Conservation (phyloP, 1,284 basidiomycete genomes). For the Omphalotus olearius region DNA sequence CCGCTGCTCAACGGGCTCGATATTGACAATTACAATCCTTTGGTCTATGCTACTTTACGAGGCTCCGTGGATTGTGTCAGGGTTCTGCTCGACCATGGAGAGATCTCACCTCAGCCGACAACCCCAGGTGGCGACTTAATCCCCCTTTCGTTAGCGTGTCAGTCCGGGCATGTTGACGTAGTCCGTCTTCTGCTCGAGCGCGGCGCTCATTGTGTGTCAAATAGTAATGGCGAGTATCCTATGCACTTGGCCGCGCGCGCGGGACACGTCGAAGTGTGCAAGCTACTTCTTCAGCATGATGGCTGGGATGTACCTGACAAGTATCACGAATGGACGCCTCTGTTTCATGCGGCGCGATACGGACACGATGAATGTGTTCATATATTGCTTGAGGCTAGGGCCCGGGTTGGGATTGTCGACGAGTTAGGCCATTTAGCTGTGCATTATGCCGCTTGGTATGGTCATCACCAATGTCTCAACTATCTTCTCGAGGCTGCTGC, state of each 20-base stretch:
- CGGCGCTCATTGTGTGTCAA: conserved; percentile 78
- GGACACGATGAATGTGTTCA: conserved; percentile 78
- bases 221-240: conserved; percentile 94
- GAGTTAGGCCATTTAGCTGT: conserved; percentile 85
- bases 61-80: conserved; percentile 82
- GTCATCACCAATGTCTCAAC: conserved; percentile 78
- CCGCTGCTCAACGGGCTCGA: conserved; percentile 74
- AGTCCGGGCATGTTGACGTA: conserved; percentile 85
- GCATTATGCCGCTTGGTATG: conserved; percentile 98
- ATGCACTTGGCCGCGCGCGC: conserved; percentile 98
- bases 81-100: conserved; percentile 69
- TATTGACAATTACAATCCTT: conserved; percentile 90
- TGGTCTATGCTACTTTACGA: conserved; percentile 89
- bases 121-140: conserved; percentile 69
- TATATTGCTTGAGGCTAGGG: conserved; percentile 77
- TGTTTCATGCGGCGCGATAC: conserved; percentile 93
- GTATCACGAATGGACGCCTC: conserved; percentile 97
- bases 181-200: conserved; percentile 75
- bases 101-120: conserved; percentile 55
- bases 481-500: conserved; percentile 58
- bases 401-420: conserved; percentile 72
- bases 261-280: conserved; percentile 84
- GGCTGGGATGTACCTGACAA: conserved; percentile 93
- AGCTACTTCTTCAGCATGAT: conserved; percentile 68
- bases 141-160: conserved; percentile 88